Conservation (phyloP, 1,139 yeast genomes). For the Geotrichum armillariae region DNA sequence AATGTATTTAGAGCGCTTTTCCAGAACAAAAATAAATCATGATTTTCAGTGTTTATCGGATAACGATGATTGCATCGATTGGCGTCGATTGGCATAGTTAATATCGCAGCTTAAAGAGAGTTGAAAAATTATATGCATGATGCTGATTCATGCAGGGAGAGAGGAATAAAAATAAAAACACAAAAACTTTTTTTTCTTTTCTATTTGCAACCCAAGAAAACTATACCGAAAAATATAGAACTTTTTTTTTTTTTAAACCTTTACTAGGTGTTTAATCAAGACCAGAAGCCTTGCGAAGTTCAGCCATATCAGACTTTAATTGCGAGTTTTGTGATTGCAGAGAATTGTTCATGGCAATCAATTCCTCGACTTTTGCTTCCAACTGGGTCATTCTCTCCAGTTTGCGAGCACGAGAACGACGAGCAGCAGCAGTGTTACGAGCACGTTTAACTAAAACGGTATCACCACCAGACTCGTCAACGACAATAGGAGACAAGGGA, state of each 20-base stretch:
- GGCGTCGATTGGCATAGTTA: too few relatives aligned
- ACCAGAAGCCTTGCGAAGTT: constrained; percentile 10
- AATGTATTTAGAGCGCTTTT: too few relatives aligned
- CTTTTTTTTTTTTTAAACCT: neutral
- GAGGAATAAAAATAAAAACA: too few relatives aligned
- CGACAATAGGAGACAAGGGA: constrained; percentile 60
- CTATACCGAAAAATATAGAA: neutral
- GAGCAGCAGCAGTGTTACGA: constrained; percentile 96
- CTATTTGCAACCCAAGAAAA: too few relatives aligned
- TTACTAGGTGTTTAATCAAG: constrained; percentile 8
- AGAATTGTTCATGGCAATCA: constrained; percentile 43
- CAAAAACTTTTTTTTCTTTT: too few relatives aligned
- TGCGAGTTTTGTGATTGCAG: constrained; percentile 41
- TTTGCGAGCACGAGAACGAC: constrained; percentile 94
- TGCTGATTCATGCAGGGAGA: too few relatives aligned
- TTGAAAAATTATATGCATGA: too few relatives aligned
- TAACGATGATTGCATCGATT: too few relatives aligned
- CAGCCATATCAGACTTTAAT: constrained; percentile 16
- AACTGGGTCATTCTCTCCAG: constrained; percentile 89
- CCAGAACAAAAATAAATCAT: too few relatives aligned
- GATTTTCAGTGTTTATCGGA: too few relatives aligned
- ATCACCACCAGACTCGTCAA: constrained; percentile 46
- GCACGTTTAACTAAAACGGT: constrained; percentile 67
- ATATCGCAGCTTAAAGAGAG: too few relatives aligned
- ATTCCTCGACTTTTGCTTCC: constrained; percentile 74